Base-by-base conservation (phyloP, 2,329 filamentous ascomycete species). In the Raffaelea deltoideospora region DNA sequence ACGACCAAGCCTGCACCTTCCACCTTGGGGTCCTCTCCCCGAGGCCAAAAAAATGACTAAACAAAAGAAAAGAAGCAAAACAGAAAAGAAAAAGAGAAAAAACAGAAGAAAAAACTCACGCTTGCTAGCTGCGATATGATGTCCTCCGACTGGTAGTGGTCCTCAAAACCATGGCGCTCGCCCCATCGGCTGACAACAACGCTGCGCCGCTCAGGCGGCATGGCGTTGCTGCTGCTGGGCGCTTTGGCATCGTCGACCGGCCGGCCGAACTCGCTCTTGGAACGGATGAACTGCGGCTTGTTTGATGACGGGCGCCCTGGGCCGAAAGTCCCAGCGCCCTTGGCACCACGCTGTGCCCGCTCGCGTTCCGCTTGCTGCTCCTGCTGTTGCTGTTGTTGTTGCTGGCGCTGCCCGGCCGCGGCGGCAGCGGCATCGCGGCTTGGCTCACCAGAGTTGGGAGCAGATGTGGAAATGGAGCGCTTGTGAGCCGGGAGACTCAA, bases 111-210 rank as follows among this genome's bases (percentile, higher is more conserved):
- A 29, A 30, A 34, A 67, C 77, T 61, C 61, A 86, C 80, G 53
- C 79, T 86, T 36, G 81, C 84, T 44, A 94, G 66, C 46, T 86
- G 72, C 39, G 81, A 80, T 48, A 92, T 80, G 50, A 92, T 87
- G 52, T 94, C 85, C 47, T 86, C 82, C 5, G 82, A 92, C 52
- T 85, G 81, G 54, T 93, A 86, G 56, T 94, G 85, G 47, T 87
- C 81, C 52, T 93, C 85, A 63, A 90, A 95, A 33, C 87, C 87
- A 60, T 95, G 87, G 34, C 87, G 73, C 55, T 68, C 68, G 8
- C 70, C 69, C 65, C 67, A 70, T 52, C 41, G 34, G 41, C 42
- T 47, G 34, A 55, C 51, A 30, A 64, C 61, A 24, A 33, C 34
- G 28, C 28, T 15, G 28, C 13, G 15, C 28, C 15, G 28, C 28